Evolutionary conservation across 1,284 basidiomycete genomes (phyloP).

Genomic region (Ganoderma resinaceum): DNA sequence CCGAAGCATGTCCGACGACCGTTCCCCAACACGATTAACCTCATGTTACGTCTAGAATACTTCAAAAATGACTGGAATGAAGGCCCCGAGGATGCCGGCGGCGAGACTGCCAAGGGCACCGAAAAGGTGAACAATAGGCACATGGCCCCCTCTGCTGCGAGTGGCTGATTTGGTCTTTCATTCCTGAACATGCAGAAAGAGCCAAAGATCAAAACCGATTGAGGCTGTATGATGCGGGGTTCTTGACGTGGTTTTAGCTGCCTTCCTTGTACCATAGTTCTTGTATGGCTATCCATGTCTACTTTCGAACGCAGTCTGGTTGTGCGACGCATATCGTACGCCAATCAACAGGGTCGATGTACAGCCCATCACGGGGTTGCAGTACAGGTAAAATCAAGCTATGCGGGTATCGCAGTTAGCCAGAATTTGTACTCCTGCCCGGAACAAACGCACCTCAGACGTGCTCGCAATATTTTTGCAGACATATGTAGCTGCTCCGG

Average conservation of each 20-base stretch:
- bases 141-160: too few species aligned
- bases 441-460: slow-evolving; percentile 33
- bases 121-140: background rate
- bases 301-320: background rate
- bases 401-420: background rate
- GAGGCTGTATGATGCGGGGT: too few species aligned
- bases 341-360: background rate
- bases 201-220: slow-evolving; percentile 5
- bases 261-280: background rate
- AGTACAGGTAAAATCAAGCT: slow-evolving; percentile 41
- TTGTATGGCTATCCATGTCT: background rate
- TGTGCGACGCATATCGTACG: background rate
- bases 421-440: too few species aligned
- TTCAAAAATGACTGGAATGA: slow-evolving; percentile 20
- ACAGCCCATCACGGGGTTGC: slow-evolving; percentile 17
- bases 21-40: too few species aligned
- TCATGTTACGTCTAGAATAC: background rate
- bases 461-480: slow-evolving; percentile 50
- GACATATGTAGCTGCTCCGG: slow-evolving; percentile 46
- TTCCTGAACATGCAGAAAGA: background rate
- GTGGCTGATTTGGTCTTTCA: background rate
- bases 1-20: background rate
- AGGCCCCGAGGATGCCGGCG: background rate
- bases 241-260: too few species aligned
- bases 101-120: background rate